phyloP scores from a whole-genome alignment of 2,329 filamentous ascomycete species.

The Tolypocladium endophyticum region DNA sequence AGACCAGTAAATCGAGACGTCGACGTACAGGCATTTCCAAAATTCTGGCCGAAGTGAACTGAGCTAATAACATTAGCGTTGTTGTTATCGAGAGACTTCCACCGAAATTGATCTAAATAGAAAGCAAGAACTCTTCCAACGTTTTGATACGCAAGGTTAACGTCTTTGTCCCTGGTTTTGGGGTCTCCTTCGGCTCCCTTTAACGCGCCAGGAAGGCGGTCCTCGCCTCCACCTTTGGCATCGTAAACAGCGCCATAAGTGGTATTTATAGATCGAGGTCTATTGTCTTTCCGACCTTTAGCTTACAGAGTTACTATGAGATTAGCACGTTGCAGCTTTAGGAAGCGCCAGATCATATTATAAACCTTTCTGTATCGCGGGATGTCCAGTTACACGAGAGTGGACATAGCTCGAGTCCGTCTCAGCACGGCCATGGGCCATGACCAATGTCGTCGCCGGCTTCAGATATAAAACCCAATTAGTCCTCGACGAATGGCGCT shows the following conservation, averaged over 20 bases:
- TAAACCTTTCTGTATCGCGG: too few relatives aligned
- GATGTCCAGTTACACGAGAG: too few relatives aligned
- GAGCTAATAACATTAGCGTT: slow-evolving; percentile 36
- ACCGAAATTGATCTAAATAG: slow-evolving; percentile 36
- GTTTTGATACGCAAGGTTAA: slow-evolving; percentile 39
- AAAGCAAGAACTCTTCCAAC: slow-evolving; percentile 38
- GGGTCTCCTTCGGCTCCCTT: slow-evolving; percentile 31
- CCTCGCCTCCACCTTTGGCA: slow-evolving; percentile 28
- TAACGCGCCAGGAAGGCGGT: slow-evolving; percentile 29
- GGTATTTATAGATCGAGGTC: slow-evolving; percentile 10
- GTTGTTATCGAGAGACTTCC: slow-evolving; percentile 41
- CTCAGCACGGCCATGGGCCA: too few relatives aligned
- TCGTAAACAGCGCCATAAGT: slow-evolving; percentile 36
- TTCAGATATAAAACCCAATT: slow-evolving; percentile 23
- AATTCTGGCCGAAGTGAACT: slow-evolving; percentile 38
- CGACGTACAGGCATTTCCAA: slow-evolving; percentile 39
- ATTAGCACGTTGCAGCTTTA: not conserved
- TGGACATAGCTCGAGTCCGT: too few relatives aligned
- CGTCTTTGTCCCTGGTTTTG: slow-evolving; percentile 27
- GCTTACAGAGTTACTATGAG: slow-evolving; percentile 8
- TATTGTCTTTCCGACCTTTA: slow-evolving; percentile 1
- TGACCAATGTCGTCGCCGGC: slow-evolving; percentile 27
- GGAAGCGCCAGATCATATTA: too few relatives aligned
- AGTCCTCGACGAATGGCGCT: slow-evolving; percentile 27
- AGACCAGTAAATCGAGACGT: not conserved